Base-by-base conservation (phyloP, 176 grass and related monocot species). In the Oryza punctata region DNA sequence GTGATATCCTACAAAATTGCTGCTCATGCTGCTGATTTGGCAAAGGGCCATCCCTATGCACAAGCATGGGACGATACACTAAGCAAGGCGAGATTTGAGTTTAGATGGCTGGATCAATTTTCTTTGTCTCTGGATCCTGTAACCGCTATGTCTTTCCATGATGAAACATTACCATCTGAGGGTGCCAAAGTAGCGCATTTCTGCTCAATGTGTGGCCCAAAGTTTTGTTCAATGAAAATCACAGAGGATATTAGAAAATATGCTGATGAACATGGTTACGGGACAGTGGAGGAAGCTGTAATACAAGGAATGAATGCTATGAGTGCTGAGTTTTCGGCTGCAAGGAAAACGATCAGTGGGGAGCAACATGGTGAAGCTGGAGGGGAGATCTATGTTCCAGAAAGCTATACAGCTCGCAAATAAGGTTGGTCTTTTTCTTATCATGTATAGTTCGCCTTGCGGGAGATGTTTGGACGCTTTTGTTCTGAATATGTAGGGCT, bases 141-240 rank as follows among this genome's bases (percentile, higher is more conserved):
- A 77, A 98, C 96, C 37, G 93, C 96, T 45, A 95, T 98, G 96
- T 81, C 90, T 82, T 98, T 98, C 73, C 96, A 98, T 86, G 96
- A 98, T 85, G 96, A 98, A 73, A 93, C 93, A 25, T 73, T 98
- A 68, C 96, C 96, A n/a, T 92, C 96, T 72, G 93, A 98, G 27
- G 96, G 96, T 81, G 96, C 96, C 12, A 98, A 98, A 84, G 93
- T 98, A 63, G 96, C 96, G 78, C 96, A 98, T 85, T 98, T 98
- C 87, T 98, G 96, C 70, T 95, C 93, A 29, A 98, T 98, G 96
- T 98, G 96, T 82, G 93, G 96, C 46, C 96, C 92, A 66, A 98
- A 98, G 67, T 98, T 98, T 91, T 98, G 96, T 83, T 93, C 92
- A 2, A 98, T 98, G 96, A 98, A 98, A 86, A 98, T 98, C 81